Conservation (phyloP, 305 asterid species). For the Solanum hybrid region DNA sequence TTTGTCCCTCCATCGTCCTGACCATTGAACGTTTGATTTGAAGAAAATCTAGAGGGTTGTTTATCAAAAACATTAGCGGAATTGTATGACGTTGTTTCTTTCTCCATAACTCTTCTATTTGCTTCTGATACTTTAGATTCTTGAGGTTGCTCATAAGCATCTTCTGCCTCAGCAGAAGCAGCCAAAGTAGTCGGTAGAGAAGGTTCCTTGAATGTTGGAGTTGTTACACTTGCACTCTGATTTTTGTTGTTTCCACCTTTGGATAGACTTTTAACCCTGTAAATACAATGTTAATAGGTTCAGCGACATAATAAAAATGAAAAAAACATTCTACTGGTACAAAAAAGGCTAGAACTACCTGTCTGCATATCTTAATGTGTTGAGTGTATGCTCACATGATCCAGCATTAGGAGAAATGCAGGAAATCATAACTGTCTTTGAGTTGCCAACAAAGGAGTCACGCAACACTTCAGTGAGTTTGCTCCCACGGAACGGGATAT, state of each 20-base stretch:
- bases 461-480: conserved; percentile 98
- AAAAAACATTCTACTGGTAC: neutral
- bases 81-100: conserved; percentile 47
- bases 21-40: conserved; percentile 35
- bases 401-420: conserved; percentile 99
- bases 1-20: conserved; percentile 43
- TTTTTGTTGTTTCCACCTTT: conserved; percentile 84
- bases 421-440: conserved; percentile 97
- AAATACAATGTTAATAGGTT: conserved; percentile 14
- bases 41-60: conserved; percentile 34
- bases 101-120: conserved; percentile 44
- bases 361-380: conserved; percentile 97
- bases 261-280: conserved; percentile 97
- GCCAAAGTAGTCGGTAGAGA: conserved; percentile 41
- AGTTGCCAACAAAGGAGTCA: conserved; percentile 97
- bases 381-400: conserved; percentile 97
- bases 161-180: conserved; percentile 46
- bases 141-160: conserved; percentile 40
- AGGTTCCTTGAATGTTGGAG: conserved; percentile 47
- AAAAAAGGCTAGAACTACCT: conserved; percentile 32
- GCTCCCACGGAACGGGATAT: conserved; percentile 99
- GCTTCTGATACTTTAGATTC: conserved; percentile 50
- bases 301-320: neutral
- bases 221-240: conserved; percentile 18
- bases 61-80: conserved; percentile 40